These are phyloP conservation scores for Vanrija sp. DNA, from an alignment of 1,284 basidiomycete species.

Conservation along the genomic window DNA sequence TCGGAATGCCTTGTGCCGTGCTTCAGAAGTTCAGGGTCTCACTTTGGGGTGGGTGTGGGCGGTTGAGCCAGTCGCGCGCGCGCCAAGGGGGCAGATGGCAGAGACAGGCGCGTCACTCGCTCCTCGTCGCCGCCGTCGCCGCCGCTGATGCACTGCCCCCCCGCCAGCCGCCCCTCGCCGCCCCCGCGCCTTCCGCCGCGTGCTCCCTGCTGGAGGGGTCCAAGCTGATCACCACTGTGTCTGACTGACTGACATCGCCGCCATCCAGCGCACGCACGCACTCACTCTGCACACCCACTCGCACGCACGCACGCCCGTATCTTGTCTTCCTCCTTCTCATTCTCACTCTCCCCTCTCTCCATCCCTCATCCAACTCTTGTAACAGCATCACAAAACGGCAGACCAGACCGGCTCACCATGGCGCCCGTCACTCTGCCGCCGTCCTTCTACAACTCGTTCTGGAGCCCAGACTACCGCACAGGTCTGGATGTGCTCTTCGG, in stretches of 20 bases:
- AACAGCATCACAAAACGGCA: not conserved
- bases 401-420: slow-evolving; percentile 53
- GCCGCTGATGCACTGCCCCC: too few relatives aligned
- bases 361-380: not conserved
- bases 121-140: too few relatives aligned
- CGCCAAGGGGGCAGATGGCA: too few relatives aligned
- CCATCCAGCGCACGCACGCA: not conserved
- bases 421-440: slow-evolving; percentile 78
- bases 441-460: slow-evolving; percentile 83
- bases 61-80: too few relatives aligned
- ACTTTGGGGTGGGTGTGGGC: too few relatives aligned
- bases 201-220: too few relatives aligned
- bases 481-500: slow-evolving; percentile 71
- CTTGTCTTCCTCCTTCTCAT: not conserved
- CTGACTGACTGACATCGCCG: not conserved
- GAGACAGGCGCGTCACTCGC: too few relatives aligned
- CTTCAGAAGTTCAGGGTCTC: too few relatives aligned
- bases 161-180: too few relatives aligned
- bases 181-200: too few relatives aligned
- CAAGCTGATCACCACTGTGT: too few relatives aligned
- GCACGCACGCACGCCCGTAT: not conserved
- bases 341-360: not conserved
- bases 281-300: not conserved
- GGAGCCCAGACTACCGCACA: slow-evolving; percentile 79
- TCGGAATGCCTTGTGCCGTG: too few relatives aligned